Base-by-base conservation (phyloP, 192 early-diverging fungal species). In the Entomortierella chlamydospora region DNA sequence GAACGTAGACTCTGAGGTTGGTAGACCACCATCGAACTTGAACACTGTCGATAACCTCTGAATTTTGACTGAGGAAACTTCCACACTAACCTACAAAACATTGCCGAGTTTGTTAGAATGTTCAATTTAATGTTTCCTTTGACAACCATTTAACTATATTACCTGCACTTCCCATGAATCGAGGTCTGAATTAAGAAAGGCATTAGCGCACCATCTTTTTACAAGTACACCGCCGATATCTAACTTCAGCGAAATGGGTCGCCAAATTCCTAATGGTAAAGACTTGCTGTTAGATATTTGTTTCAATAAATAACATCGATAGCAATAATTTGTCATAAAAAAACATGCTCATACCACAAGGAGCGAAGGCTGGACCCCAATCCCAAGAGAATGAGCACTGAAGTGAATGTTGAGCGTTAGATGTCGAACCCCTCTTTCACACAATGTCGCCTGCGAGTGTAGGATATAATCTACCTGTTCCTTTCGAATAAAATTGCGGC, bases 361-460 rank as follows among this genome's bases (percentile, higher is more conserved):
- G 67, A 34, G 74, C 74, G 45, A 78, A 78, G 0, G 67, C 74
- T 13, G 74, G 74, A 8, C 74, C 74, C 74, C 74, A 78, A 23
- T 78, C 74, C 74, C 74, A 78, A 4, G 74, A 78, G 61, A 78
- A 78, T 1, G 74, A 68, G 41, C 74, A 78, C 74, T 78, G 60
- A 20, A 13, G 22, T 10, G 31, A 2, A 12, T 10, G 10, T 6
- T 23, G 43, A 28, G 4, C 22, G 23, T 67, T 28, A 18, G 47
- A 9, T 22, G 15, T 12, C n/a, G 18, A 13, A 30, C 7, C 28
- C 4, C 22, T 17, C 47, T 4, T 50, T 22, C 15, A 26, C 18
- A 15, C 1, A 0, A n/a, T 18, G 20, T 9, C n/a, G 18, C 47
- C 10, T 47, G 1, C 6, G n/a, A 0, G 3, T n/a, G 1, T 63